Evolutionary conservation across 805 yeast species (phyloP).

Genomic region (Metschnikowia cubensis): DNA sequence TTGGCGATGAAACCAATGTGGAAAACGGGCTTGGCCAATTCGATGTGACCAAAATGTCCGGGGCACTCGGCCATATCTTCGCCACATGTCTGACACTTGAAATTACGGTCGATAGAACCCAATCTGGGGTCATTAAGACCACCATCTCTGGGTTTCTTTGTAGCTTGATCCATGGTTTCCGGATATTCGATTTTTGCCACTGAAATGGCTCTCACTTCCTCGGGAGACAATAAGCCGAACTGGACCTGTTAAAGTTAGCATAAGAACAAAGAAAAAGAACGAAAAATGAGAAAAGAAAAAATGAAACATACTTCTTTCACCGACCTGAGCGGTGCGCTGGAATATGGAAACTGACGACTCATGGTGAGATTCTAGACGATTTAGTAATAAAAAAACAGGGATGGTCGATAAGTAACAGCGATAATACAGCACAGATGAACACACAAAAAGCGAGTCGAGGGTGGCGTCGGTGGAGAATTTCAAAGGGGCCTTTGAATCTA

Average conservation of each 20-base stretch:
- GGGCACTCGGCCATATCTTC: constrained; percentile 99
- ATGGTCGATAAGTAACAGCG: not conserved
- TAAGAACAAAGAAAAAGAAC: not conserved
- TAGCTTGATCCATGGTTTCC: constrained; percentile 98
- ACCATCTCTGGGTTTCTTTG: constrained; percentile 91
- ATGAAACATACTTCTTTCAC: constrained; percentile 76
- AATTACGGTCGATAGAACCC: constrained; percentile 95
- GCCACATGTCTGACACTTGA: constrained; percentile 98
- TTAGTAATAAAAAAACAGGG: not conserved
- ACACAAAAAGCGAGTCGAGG: not conserved
- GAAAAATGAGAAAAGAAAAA: not conserved
- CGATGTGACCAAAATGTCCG: constrained; percentile 99
- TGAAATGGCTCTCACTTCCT: constrained; percentile 90
- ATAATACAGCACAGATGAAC: not conserved
- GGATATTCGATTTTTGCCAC: constrained; percentile 98
- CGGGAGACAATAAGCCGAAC: constrained; percentile 96
- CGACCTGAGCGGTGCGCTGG: constrained; percentile 97
- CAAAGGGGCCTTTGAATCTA: constrained; percentile 1
- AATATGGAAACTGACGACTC: constrained; percentile 72
- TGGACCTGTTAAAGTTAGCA: constrained; percentile 55
- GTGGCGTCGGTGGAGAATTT: not conserved
- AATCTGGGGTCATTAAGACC: constrained; percentile 96
- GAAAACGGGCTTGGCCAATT: constrained; percentile 96
- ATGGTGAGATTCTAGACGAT: constrained; percentile 16
- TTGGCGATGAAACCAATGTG: constrained; percentile 96